A percentile compares a stretch with the other conserved stretches of the same genome.
These are phyloP conservation scores for Westerdykella sp. DNA, from an alignment of 2,329 filamentous ascomycete species.

Conservation along the genomic window DNA sequence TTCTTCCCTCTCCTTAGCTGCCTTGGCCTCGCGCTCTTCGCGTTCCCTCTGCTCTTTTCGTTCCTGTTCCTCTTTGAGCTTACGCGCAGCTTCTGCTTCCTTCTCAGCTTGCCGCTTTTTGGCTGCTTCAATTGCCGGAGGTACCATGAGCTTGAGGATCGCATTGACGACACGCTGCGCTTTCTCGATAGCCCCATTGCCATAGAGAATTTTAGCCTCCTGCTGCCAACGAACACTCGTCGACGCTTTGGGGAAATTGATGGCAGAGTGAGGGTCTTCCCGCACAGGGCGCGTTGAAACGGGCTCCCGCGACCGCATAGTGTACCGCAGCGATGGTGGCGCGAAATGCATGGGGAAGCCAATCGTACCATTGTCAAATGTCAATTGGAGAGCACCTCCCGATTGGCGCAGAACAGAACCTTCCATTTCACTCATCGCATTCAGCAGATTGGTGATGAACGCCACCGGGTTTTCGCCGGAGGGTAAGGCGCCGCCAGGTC, in stretches of 20 bases:
- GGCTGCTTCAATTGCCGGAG: slow-evolving; percentile 75
- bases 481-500: slow-evolving; percentile 41
- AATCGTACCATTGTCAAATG: slow-evolving; percentile 41
- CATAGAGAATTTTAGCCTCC: slow-evolving; percentile 82
- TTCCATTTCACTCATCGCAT: slow-evolving; percentile 44
- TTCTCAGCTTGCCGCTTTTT: slow-evolving; percentile 67
- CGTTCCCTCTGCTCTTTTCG: slow-evolving; percentile 50
- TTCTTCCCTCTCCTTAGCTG: slow-evolving; percentile 41
- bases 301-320: slow-evolving; percentile 25
- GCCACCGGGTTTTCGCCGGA: slow-evolving; percentile 47
- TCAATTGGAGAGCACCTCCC: slow-evolving; percentile 48
- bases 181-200: slow-evolving; percentile 61
- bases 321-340: slow-evolving; percentile 20
- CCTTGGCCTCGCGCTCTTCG: slow-evolving; percentile 43
- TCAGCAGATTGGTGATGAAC: slow-evolving; percentile 54
- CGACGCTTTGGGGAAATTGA: slow-evolving; percentile 64
- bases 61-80: slow-evolving; percentile 55
- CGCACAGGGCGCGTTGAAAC: slow-evolving; percentile 36
- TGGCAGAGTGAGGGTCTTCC: slow-evolving; percentile 64
- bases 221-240: slow-evolving; percentile 81
- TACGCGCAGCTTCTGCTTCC: slow-evolving; percentile 65
- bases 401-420: slow-evolving; percentile 24
- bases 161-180: slow-evolving; percentile 60
- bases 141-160: slow-evolving; percentile 68
- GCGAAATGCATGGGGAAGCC: slow-evolving; percentile 31